Percentiles rank a stretch among this genome's conserved stretches.
phyloP scores from a whole-genome alignment of 352 stramenopile genomes.

The Plasmopara muralis region DNA sequence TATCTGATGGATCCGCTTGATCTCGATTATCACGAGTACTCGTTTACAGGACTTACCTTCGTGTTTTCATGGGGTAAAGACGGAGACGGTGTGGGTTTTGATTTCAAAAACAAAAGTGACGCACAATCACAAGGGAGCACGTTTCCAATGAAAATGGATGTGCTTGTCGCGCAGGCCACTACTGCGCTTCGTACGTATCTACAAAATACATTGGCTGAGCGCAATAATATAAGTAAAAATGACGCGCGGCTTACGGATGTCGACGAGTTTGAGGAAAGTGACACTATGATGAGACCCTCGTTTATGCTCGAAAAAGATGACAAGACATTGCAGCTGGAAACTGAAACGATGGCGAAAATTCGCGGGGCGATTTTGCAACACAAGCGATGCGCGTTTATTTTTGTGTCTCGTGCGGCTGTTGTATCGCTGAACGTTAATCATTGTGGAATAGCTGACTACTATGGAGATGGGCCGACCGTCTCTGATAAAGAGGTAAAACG shows the following conservation, averaged over 20 bases:
- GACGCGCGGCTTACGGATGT: constrained; percentile 53
- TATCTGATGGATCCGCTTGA: constrained; percentile 83
- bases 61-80: constrained; percentile 42
- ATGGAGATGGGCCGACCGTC: constrained; percentile 9
- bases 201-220: constrained; percentile 41
- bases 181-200: constrained; percentile 58
- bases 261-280: constrained; percentile 64
- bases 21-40: constrained; percentile 45
- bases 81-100: constrained; percentile 16
- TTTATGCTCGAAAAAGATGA: constrained; percentile 83
- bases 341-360: constrained; percentile 57
- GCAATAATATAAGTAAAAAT: constrained; percentile 45
- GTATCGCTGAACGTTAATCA: constrained; percentile 50
- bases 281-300: constrained; percentile 22
- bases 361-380: constrained; percentile 59
- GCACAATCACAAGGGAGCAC: not conserved
- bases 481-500: constrained; percentile 11
- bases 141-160: constrained; percentile 60
- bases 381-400: constrained; percentile 68
- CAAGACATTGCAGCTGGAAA: constrained; percentile 72
- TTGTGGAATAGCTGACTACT: constrained; percentile 15
- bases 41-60: constrained; percentile 42
- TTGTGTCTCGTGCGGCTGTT: constrained; percentile 50
- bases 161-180: constrained; percentile 36
- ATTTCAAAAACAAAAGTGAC: constrained; percentile 11